Conservation (phyloP, 352 stramenopile genomes). For the Pythium utonaiense region DNA sequence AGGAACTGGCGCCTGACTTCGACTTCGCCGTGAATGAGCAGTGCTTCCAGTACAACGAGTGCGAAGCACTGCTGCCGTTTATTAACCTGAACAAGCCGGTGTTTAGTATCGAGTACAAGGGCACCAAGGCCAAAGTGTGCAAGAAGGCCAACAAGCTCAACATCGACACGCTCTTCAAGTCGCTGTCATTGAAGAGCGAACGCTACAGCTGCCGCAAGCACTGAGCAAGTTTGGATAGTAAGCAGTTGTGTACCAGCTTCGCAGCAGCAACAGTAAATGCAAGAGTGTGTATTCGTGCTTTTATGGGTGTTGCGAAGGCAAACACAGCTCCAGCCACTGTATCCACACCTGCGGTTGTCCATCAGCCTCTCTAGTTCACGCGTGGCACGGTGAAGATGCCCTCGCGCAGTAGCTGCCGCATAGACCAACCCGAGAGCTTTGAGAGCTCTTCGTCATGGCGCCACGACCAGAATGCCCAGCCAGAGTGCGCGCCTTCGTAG, state of each 20-base stretch:
- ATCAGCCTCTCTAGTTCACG: background rate
- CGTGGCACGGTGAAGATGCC: conserved; percentile 18
- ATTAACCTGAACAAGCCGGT: conserved; percentile 49
- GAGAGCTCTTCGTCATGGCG: conserved; percentile 11
- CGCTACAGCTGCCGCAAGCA: conserved; percentile 34
- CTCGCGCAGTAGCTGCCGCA: conserved; percentile 19
- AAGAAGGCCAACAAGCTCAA: conserved; percentile 28
- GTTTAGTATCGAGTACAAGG: conserved; percentile 56
- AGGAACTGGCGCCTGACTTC: conserved; percentile 34
- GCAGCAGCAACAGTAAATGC: too few relatives aligned
- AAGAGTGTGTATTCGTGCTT: too few relatives aligned
- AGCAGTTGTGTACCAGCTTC: too few relatives aligned
- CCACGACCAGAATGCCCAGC: conserved; percentile 32
- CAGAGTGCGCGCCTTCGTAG: conserved; percentile 15
- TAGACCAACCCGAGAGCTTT: conserved; percentile 10
- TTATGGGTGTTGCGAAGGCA: too few relatives aligned
- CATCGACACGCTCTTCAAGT: conserved; percentile 42
- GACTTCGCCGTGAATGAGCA: conserved; percentile 65
- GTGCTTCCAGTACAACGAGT: conserved; percentile 52
- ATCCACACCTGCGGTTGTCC: conserved; percentile 6
- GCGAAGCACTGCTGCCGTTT: conserved; percentile 35
- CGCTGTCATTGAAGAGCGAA: conserved; percentile 27
- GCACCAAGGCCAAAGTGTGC: conserved; percentile 27
- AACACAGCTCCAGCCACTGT: too few relatives aligned
- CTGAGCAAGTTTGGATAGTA: too few relatives aligned